Evolutionary conservation across 2,329 filamentous ascomycete species (phyloP), one percentile per base, ranked within the genome.

Genomic region (Daldinia eschscholtzii): DNA sequence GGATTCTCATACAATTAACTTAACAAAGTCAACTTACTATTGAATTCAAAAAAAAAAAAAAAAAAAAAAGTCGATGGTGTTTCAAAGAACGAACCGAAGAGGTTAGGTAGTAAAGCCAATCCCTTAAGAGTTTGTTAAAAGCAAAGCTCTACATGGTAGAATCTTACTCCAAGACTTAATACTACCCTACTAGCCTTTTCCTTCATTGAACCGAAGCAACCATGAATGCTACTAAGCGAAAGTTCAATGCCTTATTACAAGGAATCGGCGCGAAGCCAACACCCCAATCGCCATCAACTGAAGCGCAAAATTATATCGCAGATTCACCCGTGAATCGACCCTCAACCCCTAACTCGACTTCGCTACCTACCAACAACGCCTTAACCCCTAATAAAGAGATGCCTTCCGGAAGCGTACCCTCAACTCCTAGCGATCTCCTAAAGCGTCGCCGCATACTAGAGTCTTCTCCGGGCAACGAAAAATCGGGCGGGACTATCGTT

Each of bases 201-300:
- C 50, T 37, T 57, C 39, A 33, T 63, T 37, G 44, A 67, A 15
- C 28, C 55, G 53, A 42, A 52, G 26, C 56, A 58, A 82, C 67
- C 70, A 92, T 94, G 84, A 92, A 92, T 77, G 88, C 91, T 26
- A 93, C 91, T n/a, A 95, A 94, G 82, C 87, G 92, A 74, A 94
- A 94, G 80, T 94, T 94, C 83, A 92, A 94, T 80, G 87, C 87
- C 75, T 85, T 94, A 15, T 84, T 94, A 30, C 91, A 93, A 77
- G 84, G 88, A 72, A 85, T 91, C 74, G 87, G 87, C 75, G 87
- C 82, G 74, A 79, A 80, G 75, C 76, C 82, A 30, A 82, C 83
- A 46, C 61, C 73, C 80, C 87, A 67, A 76, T 81, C 58, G 75
- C 74, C 80, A 61, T 74, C 79, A 56, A 65, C 74, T 50, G 74